Conservation (phyloP, 2,329 filamentous ascomycete genomes). For the Leptodontidium sp. region DNA sequence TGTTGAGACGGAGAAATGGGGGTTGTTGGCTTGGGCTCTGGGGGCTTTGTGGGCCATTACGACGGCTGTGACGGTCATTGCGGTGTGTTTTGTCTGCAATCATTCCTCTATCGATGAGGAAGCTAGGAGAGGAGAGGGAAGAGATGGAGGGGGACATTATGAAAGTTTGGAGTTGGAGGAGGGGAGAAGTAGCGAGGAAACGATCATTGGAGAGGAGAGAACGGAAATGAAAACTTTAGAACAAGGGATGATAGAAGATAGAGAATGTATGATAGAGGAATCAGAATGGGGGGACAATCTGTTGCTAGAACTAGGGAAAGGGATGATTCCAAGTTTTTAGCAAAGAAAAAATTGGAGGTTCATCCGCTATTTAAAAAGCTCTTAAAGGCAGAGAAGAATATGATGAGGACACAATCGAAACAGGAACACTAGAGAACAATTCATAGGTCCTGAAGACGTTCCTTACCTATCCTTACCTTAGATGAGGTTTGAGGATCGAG, state of each 20-base stretch:
- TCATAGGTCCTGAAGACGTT: too few species aligned
- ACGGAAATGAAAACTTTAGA: neutral
- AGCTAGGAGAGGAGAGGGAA: neutral
- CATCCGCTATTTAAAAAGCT: too few species aligned
- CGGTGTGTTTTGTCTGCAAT: neutral
- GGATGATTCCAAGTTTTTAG: neutral
- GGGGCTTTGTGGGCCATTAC: slow-evolving; percentile 2
- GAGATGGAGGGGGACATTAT: neutral
- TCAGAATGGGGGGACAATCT: neutral
- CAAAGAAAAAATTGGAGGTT: neutral
- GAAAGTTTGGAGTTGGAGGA: neutral
- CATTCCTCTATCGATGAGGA: neutral
- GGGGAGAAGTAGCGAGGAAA: neutral
- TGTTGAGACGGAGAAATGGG: neutral
- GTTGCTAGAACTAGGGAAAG: neutral
- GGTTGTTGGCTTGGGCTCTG: neutral
- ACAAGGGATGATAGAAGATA: neutral
- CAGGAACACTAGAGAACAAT: too few species aligned
- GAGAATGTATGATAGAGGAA: neutral
- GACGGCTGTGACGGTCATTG: neutral
- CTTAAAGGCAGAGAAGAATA: too few species aligned
- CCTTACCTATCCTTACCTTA: too few species aligned
- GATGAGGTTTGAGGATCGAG: too few species aligned
- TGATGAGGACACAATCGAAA: too few species aligned
- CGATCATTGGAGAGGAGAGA: neutral